Conservation (phyloP, 2,329 filamentous ascomycete species). For the Fusarium zealandicum region DNA sequence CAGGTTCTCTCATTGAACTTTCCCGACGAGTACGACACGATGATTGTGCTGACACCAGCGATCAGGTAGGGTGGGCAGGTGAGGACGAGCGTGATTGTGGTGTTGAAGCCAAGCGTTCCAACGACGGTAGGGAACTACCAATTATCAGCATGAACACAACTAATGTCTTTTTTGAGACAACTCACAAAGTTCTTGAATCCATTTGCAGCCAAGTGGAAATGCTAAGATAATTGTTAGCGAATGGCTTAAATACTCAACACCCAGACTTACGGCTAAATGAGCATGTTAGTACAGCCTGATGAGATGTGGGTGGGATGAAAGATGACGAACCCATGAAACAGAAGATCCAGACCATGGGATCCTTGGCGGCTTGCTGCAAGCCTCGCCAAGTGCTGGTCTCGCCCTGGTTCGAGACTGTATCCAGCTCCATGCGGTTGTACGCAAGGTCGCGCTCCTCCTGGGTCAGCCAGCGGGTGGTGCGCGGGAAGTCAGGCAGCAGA, state of each 20-base stretch:
- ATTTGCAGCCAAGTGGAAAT: slow-evolving; percentile 58
- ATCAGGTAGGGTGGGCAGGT: slow-evolving; percentile 55
- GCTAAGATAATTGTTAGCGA: slow-evolving; percentile 39
- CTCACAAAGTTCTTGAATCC: slow-evolving; percentile 50
- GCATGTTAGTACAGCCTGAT: not conserved
- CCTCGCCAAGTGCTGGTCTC: slow-evolving; percentile 52
- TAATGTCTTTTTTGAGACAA: not conserved
- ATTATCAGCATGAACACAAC: not conserved
- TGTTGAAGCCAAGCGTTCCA: slow-evolving; percentile 42
- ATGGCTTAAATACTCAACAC: no score
- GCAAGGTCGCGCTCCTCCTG: slow-evolving; percentile 55
- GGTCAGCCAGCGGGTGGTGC: slow-evolving; percentile 52
- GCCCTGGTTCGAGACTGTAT: slow-evolving; percentile 54
- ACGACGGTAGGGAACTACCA: slow-evolving; percentile 39
- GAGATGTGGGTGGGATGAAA: not conserved
- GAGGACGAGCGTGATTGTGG: slow-evolving; percentile 43
- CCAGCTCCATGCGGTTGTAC: slow-evolving; percentile 51
- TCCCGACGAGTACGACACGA: slow-evolving; percentile 50
- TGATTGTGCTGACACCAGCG: slow-evolving; percentile 41
- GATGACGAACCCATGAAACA: slow-evolving; percentile 50
- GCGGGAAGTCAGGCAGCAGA: slow-evolving; percentile 48
- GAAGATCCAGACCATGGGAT: slow-evolving; percentile 58
- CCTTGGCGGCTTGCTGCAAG: slow-evolving; percentile 52
- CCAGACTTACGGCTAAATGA: no score
- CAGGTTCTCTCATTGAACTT: slow-evolving; percentile 56